Base-by-base conservation (phyloP, 352 stramenopile genomes). In the Phytopythium chamaehyphon region DNA sequence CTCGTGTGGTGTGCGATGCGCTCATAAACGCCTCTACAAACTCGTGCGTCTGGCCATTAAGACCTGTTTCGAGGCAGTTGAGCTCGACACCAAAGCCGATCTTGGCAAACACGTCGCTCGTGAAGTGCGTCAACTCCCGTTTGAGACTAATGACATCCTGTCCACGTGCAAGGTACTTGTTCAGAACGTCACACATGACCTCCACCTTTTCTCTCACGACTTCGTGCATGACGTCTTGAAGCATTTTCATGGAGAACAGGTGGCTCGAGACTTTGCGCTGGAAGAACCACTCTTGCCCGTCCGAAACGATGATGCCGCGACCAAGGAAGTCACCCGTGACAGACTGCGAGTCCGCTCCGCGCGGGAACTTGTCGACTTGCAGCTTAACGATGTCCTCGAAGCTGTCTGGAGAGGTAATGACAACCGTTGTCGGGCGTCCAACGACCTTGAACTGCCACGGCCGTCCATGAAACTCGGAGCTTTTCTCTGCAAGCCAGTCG, bases 251-350 rank as follows among this genome's bases (percentile, higher is more conserved):
- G 15, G 75, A 84, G 35, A 95, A 93, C 5, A 97, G 78, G 57
- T 96, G 88, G 55, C 80, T 94, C 52, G 86, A 83, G 0, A 63
- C 85, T 51, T 91, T 91, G 40, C 83, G 76, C 44, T 93, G 83
- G 40, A 71, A 61, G 22, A 66, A 65, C 83, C 83, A 93, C 33
- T 57, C 43, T 12, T 57, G 54, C 31, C 61, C 67, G 24, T 81
- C 61, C 0, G 63, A 46, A 15, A 61, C 62, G 43, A 81, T 52
- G 43, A 80, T 69, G 10, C 77, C 78, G 12, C 78, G 60, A 36
- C 84, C 82, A 35, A 95, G 75, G 16, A 93, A 39, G 57, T 87
- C 66, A 6, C 59, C 37, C 5, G 80, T 65, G 22, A 66, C 64
- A 26, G 72, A 55, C 16, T 62, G 42, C 4, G 69, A 68, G 4